These are phyloP conservation scores for Ophiostoma sp. DNA, from an alignment of 2,329 filamentous ascomycete genomes.

Conservation along the genomic window DNA sequence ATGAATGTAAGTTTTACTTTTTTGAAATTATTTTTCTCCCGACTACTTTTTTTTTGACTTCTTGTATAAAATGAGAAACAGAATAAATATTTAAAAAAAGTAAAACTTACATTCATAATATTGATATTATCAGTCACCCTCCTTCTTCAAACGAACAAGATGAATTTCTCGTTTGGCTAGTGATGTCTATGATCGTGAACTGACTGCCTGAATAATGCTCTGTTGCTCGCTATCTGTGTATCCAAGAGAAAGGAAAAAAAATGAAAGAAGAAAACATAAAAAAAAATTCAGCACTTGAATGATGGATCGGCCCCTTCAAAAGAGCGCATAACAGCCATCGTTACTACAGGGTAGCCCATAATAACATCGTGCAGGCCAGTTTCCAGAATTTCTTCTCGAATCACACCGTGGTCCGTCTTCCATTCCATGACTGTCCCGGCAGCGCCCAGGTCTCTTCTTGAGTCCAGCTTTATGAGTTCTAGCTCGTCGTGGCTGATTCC, in stretches of 20 bases:
- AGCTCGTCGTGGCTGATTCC: conserved; percentile 48
- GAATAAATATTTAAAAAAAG: too few relatives aligned
- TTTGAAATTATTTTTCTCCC: too few relatives aligned
- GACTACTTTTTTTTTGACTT: too few relatives aligned
- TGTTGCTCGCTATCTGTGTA: neutral
- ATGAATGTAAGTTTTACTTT: too few relatives aligned
- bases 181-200: neutral
- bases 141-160: neutral
- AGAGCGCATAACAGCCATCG: conserved; percentile 19
- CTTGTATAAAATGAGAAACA: too few relatives aligned
- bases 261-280: neutral
- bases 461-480: conserved; percentile 43
- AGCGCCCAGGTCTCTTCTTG: conserved; percentile 11
- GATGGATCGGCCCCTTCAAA: conserved; percentile 18
- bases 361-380: conserved; percentile 16
- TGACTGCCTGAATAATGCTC: neutral
- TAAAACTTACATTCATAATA: too few relatives aligned
- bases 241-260: neutral
- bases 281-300: neutral
- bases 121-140: too few relatives aligned
- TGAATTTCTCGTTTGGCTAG: neutral
- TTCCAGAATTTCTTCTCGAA: conserved; percentile 18
- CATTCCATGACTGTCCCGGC: conserved; percentile 18
- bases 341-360: conserved; percentile 19
- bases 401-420: conserved; percentile 13